Evolutionary conservation across 1,284 basidiomycete genomes (phyloP).

Genomic region (Cutaneotrichosporon arboriforme): DNA sequence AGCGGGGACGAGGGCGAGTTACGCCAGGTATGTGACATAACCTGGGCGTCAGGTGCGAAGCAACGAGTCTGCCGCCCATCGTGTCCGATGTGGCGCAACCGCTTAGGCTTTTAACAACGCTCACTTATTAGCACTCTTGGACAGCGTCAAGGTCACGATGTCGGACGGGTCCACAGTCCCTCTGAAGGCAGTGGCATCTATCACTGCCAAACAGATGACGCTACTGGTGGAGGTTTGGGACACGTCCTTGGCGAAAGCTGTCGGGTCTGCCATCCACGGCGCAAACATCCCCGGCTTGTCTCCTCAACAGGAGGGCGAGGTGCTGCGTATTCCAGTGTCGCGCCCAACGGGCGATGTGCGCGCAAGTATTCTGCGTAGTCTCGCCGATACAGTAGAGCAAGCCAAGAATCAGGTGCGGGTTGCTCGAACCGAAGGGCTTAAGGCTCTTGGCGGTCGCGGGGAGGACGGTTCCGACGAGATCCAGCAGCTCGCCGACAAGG

Average conservation of each 20-base stretch:
- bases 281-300: constrained; percentile 47
- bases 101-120: too few relatives aligned
- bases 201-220: constrained; percentile 37
- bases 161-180: constrained; percentile 30
- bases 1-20: constrained; percentile 42
- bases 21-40: constrained; percentile 35
- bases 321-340: constrained; percentile 37
- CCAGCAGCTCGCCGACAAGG: constrained; percentile 40
- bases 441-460: constrained; percentile 36
- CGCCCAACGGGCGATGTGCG: constrained; percentile 42
- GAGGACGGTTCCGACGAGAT: constrained; percentile 37
- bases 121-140: constrained; percentile 36
- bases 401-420: constrained; percentile 43
- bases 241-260: constrained; percentile 34
- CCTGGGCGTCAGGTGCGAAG: not conserved
- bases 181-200: constrained; percentile 39
- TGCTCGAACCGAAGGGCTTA: constrained; percentile 42
- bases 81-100: too few relatives aligned
- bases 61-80: not conserved
- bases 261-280: constrained; percentile 42
- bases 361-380: constrained; percentile 29
- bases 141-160: constrained; percentile 36
- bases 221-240: constrained; percentile 45
- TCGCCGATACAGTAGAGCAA: constrained; percentile 35
- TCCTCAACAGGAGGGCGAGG: constrained; percentile 33